These are phyloP conservation scores for Dactylellina sp. DNA, from an alignment of 2,329 filamentous ascomycete genomes.

Conservation along the genomic window DNA sequence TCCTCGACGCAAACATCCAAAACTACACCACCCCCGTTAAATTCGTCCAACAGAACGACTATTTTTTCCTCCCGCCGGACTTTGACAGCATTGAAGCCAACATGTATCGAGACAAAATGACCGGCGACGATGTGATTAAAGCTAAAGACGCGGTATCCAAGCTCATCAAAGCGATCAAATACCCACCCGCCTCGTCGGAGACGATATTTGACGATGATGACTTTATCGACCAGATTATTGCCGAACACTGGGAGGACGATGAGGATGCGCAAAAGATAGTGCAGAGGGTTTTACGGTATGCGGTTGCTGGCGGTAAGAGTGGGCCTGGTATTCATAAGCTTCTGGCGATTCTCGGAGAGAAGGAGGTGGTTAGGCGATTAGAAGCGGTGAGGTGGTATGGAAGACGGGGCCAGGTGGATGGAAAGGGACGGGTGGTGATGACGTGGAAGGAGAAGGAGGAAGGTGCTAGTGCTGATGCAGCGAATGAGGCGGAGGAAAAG, in stretches of 20 bases:
- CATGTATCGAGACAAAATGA: conserved; percentile 26
- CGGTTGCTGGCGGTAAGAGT: conserved; percentile 36
- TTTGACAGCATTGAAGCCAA: conserved; percentile 35
- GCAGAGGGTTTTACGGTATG: conserved; percentile 42
- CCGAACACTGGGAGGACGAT: conserved; percentile 42
- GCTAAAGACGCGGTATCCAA: conserved; percentile 31
- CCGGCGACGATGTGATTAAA: conserved; percentile 36
- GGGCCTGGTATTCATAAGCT: conserved; percentile 50
- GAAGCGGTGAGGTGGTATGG: conserved; percentile 43
- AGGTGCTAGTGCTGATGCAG: conserved; percentile 5
- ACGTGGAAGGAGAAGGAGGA: conserved; percentile 43
- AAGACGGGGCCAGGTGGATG: conserved; percentile 38
- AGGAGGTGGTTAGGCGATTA: conserved; percentile 36
- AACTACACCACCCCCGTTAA: conserved; percentile 60
- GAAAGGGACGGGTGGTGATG: conserved; percentile 52
- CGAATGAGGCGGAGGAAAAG: conserved; percentile 38
- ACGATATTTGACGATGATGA: too few species aligned
- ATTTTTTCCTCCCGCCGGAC: conserved; percentile 42
- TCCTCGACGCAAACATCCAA: conserved; percentile 57
- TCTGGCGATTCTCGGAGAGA: conserved; percentile 47
- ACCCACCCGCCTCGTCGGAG: too few species aligned
- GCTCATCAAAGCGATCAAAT: conserved; percentile 22
- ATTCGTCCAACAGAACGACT: conserved; percentile 58
- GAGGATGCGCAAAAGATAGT: conserved; percentile 41
- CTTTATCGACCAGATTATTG: conserved; percentile 32